Base-by-base conservation (phyloP, 768 basidiomycete genomes). In the Xerocomellus intermedius region DNA sequence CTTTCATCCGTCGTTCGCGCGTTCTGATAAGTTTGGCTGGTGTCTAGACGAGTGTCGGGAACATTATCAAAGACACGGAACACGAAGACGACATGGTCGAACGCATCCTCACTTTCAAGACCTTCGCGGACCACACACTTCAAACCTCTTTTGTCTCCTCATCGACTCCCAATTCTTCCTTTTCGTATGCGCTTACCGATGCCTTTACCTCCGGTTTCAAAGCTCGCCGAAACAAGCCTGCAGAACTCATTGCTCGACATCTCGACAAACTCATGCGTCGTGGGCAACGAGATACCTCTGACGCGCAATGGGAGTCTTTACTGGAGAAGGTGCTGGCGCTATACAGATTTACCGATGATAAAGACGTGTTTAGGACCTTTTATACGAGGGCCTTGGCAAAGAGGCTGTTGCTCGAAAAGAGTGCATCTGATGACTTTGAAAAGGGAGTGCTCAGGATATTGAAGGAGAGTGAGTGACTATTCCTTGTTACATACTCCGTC, bases 291-390 rank as follows among this genome's bases (percentile, higher is more conserved):
- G 77, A 80, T 10, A 74, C 79, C 50, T 80, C 78, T 30, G 87
- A 93, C 54, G 73, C 67, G 14, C 81, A 79, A 32, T 94, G 90
- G 69, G 80, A 84, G 47, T 69, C 71, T 2, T 67, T 82, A 50
- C 73, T 97, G 54, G 84, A 91, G 53, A 78, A 74, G 8, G 88
- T 82, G 4, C 75, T 97, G 24, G 81, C 74, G 8, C 72, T 98
- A 52, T 96, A 94, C 71, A 77, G 91, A 50, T 95, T 84, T 68
- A 94, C 91, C 5, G 87, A 92, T 48, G 93, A 95, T 66, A 94
- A 93, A 68, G 94, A 97, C 65, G 91, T 96, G 32, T 98, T 97
- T 70, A 83, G 94, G 63, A 86, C 87, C 26, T 97, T 94, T 72
- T 98, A 96, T 69, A 89, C 89, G 71, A 85, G 91, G 12, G 83